Evolutionary conservation across 495 filamentous ascomycete genomes (phyloP).

Genomic region (Aspergillus leporis): DNA sequence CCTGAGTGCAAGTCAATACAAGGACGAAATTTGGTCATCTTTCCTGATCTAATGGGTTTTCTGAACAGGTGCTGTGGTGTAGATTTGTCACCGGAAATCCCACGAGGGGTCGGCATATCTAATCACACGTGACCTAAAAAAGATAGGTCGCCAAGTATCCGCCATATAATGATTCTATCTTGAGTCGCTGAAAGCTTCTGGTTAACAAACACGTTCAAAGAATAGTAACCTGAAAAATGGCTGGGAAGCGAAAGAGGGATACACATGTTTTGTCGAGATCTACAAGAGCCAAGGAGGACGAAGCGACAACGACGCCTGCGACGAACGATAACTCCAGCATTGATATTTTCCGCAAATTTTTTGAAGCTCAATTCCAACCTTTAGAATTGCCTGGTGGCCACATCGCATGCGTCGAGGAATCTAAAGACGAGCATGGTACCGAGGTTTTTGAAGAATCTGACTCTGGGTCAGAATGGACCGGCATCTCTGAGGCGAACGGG

Average conservation of each 20-base stretch:
- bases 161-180: neutral
- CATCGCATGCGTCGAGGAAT: slow-evolving; percentile 12
- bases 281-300: slow-evolving; percentile 19
- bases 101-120: slow-evolving; percentile 37
- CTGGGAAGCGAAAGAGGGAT: slow-evolving; percentile 43
- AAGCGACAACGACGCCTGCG: slow-evolving; percentile 15
- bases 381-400: slow-evolving; percentile 42
- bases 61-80: slow-evolving; percentile 8
- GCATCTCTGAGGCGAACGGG: slow-evolving; percentile 52
- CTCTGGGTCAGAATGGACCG: slow-evolving; percentile 62
- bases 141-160: neutral
- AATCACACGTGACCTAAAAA: slow-evolving; percentile 44
- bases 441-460: slow-evolving; percentile 28
- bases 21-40: slow-evolving; percentile 91
- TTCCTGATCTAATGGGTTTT: slow-evolving; percentile 17
- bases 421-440: slow-evolving; percentile 29
- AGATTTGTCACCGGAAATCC: slow-evolving; percentile 15
- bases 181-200: neutral
- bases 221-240: slow-evolving; percentile 19
- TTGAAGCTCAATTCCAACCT: slow-evolving; percentile 84
- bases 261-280: slow-evolving; percentile 34
- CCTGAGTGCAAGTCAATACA: slow-evolving; percentile 97
- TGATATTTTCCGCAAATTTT: slow-evolving; percentile 73
- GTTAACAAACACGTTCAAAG: neutral
- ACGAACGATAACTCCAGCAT: slow-evolving; percentile 30